Conservation (phyloP, 73 alveolate species). For the Loxodes magnus region DNA sequence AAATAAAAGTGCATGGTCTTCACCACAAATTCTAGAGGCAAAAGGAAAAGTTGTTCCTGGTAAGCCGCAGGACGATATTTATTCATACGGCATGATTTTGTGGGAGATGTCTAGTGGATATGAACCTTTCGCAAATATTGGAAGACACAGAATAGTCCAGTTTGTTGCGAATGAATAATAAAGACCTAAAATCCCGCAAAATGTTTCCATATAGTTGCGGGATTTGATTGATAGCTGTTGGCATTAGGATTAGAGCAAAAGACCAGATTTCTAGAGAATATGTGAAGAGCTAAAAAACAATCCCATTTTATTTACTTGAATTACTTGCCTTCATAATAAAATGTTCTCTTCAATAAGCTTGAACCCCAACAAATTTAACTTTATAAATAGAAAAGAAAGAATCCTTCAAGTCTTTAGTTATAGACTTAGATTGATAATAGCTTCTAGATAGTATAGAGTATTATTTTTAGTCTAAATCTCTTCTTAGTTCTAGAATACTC, state of each 20-base stretch:
- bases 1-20: constrained; percentile 9
- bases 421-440: no score
- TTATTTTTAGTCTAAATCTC: no score
- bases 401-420: no score
- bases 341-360: no score
- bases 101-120: constrained; percentile 3
- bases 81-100: constrained; percentile 1
- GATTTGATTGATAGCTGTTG: constrained; percentile 1
- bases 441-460: no score
- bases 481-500: no score
- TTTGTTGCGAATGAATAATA: neutral
- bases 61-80: neutral
- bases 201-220: neutral
- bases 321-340: no score
- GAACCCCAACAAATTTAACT: no score
- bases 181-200: neutral
- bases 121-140: neutral
- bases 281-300: no score
- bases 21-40: constrained; percentile 1
- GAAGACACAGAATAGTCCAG: neutral
- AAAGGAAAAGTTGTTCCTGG: neutral
- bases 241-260: neutral
- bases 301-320: no score
- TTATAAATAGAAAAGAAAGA: no score
- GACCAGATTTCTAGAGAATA: constrained; percentile 23